phyloP scores from a whole-genome alignment of 75 land plant species.

The Selaginella tamariscina region DNA sequence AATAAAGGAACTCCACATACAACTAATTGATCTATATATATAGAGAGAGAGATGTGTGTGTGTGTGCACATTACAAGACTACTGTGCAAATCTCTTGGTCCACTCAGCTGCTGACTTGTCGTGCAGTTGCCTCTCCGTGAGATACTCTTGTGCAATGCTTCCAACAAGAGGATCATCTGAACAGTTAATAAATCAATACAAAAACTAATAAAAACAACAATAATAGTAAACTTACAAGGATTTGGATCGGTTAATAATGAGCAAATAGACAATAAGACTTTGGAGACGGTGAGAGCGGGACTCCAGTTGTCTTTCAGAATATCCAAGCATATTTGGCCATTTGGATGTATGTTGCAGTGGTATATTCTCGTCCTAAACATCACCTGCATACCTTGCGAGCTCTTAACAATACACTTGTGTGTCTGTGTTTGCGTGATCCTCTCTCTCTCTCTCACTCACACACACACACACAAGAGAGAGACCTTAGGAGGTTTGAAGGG shows the following conservation, averaged over 20 bases:
- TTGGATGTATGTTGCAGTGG: conserved; percentile 74
- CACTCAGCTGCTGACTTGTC: conserved; percentile 78
- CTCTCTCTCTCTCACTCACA: too few relatives aligned
- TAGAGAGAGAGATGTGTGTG: too few relatives aligned
- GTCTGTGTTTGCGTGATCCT: too few relatives aligned
- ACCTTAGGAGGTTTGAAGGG: conserved; percentile 98
- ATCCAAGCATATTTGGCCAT: conserved; percentile 62
- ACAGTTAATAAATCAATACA: background rate
- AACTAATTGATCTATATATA: too few relatives aligned
- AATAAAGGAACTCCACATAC: too few relatives aligned
- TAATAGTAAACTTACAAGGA: conserved; percentile 47
- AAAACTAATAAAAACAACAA: background rate
- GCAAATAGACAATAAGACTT: conserved; percentile 66
- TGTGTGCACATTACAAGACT: too few relatives aligned
- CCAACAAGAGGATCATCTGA: conserved; percentile 64
- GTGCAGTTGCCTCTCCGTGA: conserved; percentile 63
- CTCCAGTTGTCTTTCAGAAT: conserved; percentile 91
- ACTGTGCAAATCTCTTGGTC: conserved; percentile 74
- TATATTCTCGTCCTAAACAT: conserved; percentile 83
- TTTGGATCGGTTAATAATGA: conserved; percentile 58
- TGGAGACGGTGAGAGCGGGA: conserved; percentile 83
- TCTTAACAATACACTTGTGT: background rate
- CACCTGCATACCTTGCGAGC: conserved; percentile 34
- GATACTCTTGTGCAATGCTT: conserved; percentile 65
- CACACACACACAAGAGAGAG: background rate